Evolutionary conservation across 371 early-diverging fungal species (phyloP).

Genomic region (Apophysomyces sp.): DNA sequence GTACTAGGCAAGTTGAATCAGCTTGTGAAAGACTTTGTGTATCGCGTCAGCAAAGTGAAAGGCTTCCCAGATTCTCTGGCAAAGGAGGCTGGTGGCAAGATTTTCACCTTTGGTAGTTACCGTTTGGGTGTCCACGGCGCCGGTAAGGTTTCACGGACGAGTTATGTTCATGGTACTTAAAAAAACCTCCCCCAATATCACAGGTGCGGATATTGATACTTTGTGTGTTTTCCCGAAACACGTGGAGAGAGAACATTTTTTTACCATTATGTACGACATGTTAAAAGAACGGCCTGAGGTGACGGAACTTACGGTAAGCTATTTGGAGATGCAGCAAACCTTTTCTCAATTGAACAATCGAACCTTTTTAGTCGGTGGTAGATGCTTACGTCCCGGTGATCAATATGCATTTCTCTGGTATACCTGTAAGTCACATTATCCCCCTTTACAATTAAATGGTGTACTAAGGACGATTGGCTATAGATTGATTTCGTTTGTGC

Average conservation of each 20-base stretch:
- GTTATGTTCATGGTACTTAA: not conserved
- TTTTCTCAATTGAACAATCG: not conserved
- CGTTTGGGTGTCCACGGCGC: conserved; percentile 97
- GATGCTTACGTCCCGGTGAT: conserved; percentile 99
- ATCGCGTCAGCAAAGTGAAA: conserved; percentile 62
- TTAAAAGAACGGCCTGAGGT: conserved; percentile 84
- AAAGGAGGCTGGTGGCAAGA: conserved; percentile 93
- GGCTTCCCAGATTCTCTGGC: conserved; percentile 81
- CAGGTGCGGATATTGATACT: conserved; percentile 99
- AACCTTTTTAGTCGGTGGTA: conserved; percentile 58
- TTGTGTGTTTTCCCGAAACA: conserved; percentile 96
- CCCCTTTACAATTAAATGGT: not conserved
- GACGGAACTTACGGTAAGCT: conserved; percentile 81
- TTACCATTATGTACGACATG: conserved; percentile 87
- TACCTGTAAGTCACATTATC: conserved; percentile 63
- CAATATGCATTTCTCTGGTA: conserved; percentile 90
- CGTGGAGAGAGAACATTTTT: conserved; percentile 96
- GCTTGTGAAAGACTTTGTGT: conserved; percentile 92
- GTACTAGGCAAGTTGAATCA: conserved; percentile 87
- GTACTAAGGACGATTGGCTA: conserved; percentile 1
- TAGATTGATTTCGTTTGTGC: conserved; percentile 98
- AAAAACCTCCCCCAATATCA: not conserved
- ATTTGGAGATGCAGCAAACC: not conserved
- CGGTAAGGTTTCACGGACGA: conserved; percentile 44
- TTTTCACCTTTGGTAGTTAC: conserved; percentile 99